A percentile compares a stretch with the other conserved stretches of the same genome.
These are phyloP conservation scores for Leishmania arabica DNA, from an alignment of 208 protist species.

Conservation along the genomic window DNA sequence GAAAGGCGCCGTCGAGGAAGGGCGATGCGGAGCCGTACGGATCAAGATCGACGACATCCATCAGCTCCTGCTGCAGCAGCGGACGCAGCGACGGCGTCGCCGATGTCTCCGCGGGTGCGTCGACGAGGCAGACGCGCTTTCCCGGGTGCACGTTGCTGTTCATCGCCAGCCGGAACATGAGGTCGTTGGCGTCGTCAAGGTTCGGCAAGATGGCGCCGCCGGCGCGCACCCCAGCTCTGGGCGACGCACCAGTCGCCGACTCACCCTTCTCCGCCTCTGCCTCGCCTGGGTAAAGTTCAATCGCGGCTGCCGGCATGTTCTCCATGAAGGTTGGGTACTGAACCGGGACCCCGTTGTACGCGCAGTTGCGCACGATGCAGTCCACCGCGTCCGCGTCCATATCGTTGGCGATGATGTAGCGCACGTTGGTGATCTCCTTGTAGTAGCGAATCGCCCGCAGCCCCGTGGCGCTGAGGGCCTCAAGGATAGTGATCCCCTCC, in stretches of 20 bases:
- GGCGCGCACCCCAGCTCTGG: constrained; percentile 23
- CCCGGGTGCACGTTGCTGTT: constrained; percentile 53
- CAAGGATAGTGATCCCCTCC: constrained; percentile 94
- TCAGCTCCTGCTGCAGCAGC: constrained; percentile 88
- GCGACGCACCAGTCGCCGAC: not conserved
- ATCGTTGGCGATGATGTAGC: constrained; percentile 98
- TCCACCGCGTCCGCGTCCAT: constrained; percentile 94
- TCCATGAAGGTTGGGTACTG: constrained; percentile 60
- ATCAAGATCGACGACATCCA: constrained; percentile 99
- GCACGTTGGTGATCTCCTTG: constrained; percentile 96
- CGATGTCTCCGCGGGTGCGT: constrained; percentile 1
- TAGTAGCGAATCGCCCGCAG: constrained; percentile 98
- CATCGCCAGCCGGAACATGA: constrained; percentile 87
- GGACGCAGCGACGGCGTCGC: constrained; percentile 9
- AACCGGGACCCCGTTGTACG: constrained; percentile 92
- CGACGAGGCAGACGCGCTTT: constrained; percentile 46
- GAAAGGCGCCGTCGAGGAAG: constrained; percentile 97
- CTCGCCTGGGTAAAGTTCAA: constrained; percentile 30
- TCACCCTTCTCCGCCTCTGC: not conserved
- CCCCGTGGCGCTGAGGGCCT: constrained; percentile 98
- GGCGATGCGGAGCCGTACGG: constrained; percentile 98
- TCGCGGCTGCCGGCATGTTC: constrained; percentile 69
- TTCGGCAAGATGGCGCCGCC: constrained; percentile 90
- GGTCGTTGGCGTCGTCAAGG: constrained; percentile 91
- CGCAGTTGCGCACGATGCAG: constrained; percentile 95